These are phyloP conservation scores for Diaporthe australafricana DNA, from an alignment of 2,329 filamentous ascomycete species.

Conservation along the genomic window DNA sequence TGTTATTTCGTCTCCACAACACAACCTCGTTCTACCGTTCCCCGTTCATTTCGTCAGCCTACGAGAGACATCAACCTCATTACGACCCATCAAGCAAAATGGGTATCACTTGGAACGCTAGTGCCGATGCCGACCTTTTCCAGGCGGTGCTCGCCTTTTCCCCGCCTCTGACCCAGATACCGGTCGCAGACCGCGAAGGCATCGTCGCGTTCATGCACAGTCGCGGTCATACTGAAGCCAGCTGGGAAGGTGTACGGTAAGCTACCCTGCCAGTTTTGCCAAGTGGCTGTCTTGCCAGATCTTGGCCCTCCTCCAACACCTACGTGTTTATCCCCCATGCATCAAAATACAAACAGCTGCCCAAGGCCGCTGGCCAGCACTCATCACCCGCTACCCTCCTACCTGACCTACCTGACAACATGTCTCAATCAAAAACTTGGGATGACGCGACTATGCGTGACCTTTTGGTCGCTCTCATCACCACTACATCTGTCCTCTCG, in stretches of 20 bases:
- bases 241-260: constrained; percentile 44
- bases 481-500: constrained; percentile 2
- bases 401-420: background rate
- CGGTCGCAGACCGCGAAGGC: constrained; percentile 36
- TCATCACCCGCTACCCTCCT: background rate
- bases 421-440: constrained; percentile 11
- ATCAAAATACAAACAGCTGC: too few species aligned
- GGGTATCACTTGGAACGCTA: constrained; percentile 45
- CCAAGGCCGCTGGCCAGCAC: too few species aligned
- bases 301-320: background rate
- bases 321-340: background rate
- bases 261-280: background rate
- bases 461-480: background rate
- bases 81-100: constrained; percentile 39
- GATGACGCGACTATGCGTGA: background rate
- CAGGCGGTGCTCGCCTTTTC: constrained; percentile 40
- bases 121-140: constrained; percentile 45
- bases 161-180: constrained; percentile 9
- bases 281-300: constrained; percentile 2
- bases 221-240: constrained; percentile 39
- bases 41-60: background rate
- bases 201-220: constrained; percentile 37
- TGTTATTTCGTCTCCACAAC: background rate
- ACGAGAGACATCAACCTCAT: background rate
- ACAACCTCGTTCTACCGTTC: background rate